Evolutionary conservation across 352 stramenopile species (phyloP).

Genomic region (Pythium aphanidermatum): DNA sequence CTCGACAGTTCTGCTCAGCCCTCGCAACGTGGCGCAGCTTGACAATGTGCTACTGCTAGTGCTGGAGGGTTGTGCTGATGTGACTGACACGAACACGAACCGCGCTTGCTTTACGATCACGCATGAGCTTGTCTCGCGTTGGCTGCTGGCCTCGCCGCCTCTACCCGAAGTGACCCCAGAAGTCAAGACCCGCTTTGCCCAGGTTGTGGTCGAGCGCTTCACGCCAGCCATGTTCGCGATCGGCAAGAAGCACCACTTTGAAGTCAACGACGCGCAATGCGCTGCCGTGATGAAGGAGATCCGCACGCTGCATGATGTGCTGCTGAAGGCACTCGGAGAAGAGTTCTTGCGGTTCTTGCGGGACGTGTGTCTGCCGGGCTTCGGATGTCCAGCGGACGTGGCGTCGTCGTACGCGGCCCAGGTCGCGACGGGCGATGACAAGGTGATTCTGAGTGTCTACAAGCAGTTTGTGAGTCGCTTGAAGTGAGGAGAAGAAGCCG

Average conservation of each 20-base stretch:
- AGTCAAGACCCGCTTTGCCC: slow-evolving; percentile 38
- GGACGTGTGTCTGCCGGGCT: slow-evolving; percentile 52
- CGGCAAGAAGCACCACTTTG: slow-evolving; percentile 59
- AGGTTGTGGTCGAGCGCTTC: slow-evolving; percentile 64
- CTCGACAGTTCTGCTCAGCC: slow-evolving; percentile 54
- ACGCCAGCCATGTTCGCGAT: slow-evolving; percentile 68
- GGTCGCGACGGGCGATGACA: slow-evolving; percentile 51
- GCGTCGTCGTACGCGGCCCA: slow-evolving; percentile 54
- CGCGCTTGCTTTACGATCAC: slow-evolving; percentile 69
- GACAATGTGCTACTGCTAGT: slow-evolving; percentile 63
- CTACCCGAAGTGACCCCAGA: slow-evolving; percentile 26
- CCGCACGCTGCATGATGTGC: slow-evolving; percentile 56
- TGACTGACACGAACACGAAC: slow-evolving; percentile 69
- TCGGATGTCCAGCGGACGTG: slow-evolving; percentile 52
- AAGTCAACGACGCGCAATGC: slow-evolving; percentile 66
- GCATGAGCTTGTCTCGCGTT: slow-evolving; percentile 59
- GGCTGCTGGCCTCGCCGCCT: slow-evolving; percentile 38
- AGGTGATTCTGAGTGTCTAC: slow-evolving; percentile 57
- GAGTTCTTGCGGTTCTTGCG: slow-evolving; percentile 61
- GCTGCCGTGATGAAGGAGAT: slow-evolving; percentile 67
- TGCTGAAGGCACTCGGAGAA: slow-evolving; percentile 45
- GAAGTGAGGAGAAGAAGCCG: slow-evolving; percentile 11
- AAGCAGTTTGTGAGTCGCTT: slow-evolving; percentile 58
- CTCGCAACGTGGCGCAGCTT: slow-evolving; percentile 56
- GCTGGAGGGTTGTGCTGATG: slow-evolving; percentile 58